These are phyloP conservation scores for Geranium rotundifolium DNA, from an alignment of 345 rosid genomes.

Conservation along the genomic window DNA sequence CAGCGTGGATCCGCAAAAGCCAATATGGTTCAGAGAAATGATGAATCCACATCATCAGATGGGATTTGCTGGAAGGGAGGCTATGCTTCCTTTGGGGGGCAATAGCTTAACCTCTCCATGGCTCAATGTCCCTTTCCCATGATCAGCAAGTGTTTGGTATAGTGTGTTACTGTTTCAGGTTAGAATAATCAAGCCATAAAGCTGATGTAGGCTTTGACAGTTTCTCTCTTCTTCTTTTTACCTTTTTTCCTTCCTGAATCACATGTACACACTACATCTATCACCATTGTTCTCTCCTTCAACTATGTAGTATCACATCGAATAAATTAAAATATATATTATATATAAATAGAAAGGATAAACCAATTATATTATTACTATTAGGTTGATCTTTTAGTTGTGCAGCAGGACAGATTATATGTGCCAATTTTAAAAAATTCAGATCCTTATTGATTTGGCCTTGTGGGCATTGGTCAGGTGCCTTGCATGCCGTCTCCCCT, in stretches of 20 bases:
- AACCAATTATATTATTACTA: too few relatives aligned
- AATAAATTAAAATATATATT: too few relatives aligned
- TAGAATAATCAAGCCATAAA: neutral
- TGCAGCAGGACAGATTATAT: too few relatives aligned
- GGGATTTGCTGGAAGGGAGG: neutral
- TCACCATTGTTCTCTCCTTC: neutral
- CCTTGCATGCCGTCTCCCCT: too few relatives aligned
- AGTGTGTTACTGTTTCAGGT: neutral
- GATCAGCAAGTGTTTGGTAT: neutral
- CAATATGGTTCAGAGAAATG: slow-evolving; percentile 18
- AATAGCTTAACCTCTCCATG: neutral
- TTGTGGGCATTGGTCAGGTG: too few relatives aligned
- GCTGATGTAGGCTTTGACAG: neutral
- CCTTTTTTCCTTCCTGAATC: neutral
- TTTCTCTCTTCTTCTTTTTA: neutral
- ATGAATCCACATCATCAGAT: neutral
- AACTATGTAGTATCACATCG: too few relatives aligned
- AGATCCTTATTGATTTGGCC: too few relatives aligned
- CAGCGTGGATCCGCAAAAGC: slow-evolving; percentile 6
- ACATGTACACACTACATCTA: neutral
- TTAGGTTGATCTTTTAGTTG: too few relatives aligned
- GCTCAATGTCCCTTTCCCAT: neutral
- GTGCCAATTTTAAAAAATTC: too few relatives aligned
- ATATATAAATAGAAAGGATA: too few relatives aligned
- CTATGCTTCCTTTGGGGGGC: neutral